Percentiles rank a stretch among this genome's conserved stretches.
These are phyloP conservation scores for Termitomyces sp. DNA, from an alignment of 768 basidiomycete species.

Conservation along the genomic window DNA sequence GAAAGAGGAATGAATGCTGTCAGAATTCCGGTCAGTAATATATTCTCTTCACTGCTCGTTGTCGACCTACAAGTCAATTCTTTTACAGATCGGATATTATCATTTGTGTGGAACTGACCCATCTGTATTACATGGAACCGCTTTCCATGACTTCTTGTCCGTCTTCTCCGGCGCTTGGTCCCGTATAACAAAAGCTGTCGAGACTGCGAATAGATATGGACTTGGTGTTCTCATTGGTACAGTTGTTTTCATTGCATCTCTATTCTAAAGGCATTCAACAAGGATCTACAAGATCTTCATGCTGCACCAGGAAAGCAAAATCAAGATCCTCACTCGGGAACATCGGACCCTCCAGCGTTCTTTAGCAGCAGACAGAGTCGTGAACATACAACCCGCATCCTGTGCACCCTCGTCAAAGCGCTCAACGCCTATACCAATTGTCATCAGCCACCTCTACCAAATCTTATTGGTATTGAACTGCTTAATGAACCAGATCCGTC, in stretches of 20 bases:
- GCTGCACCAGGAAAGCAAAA: constrained; percentile 77
- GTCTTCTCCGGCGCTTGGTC: constrained; percentile 66
- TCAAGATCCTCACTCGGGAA: constrained; percentile 59
- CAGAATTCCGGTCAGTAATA: constrained; percentile 48
- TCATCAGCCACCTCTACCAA: constrained; percentile 34
- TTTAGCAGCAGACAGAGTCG: constrained; percentile 41
- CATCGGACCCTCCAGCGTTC: constrained; percentile 46
- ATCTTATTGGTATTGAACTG: constrained; percentile 57
- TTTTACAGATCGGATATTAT: constrained; percentile 63
- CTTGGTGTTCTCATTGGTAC: constrained; percentile 74
- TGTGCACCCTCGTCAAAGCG: constrained; percentile 36
- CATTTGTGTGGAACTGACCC: constrained; percentile 57
- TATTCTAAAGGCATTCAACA: not conserved
- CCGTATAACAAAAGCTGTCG: constrained; percentile 54
- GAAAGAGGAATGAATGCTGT: constrained; percentile 56
- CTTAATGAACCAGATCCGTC: constrained; percentile 53
- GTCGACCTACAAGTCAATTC: not conserved
- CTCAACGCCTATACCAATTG: constrained; percentile 18
- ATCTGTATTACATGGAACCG: constrained; percentile 56
- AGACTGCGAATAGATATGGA: constrained; percentile 46
- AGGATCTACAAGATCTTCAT: constrained; percentile 49
- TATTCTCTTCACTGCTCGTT: not conserved
- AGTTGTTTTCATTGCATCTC: constrained; percentile 7
- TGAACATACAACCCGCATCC: constrained; percentile 40
- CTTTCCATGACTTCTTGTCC: constrained; percentile 46